Evolutionary conservation across 768 basidiomycete species (phyloP), one percentile per base, ranked within the genome.

Genomic region (Roridomyces roridus): DNA sequence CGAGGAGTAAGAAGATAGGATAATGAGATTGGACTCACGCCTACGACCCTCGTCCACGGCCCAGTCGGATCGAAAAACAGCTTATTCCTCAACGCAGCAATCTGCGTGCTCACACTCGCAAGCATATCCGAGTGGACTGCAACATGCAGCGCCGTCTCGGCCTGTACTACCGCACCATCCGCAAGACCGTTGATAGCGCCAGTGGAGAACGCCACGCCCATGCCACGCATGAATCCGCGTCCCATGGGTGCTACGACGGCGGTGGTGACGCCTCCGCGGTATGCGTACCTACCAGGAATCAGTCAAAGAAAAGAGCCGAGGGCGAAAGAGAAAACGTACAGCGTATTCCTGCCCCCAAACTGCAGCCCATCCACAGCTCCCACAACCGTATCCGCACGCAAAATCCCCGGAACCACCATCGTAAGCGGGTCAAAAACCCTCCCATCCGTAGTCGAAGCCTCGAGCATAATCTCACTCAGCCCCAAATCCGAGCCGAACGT

Each of bases 261-360:
- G 1, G 79, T 81, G 2, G 91, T 91, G 3, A 95, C 88, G 4
- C 93, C 92, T 7, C 79, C 72, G 18, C 84, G 84, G 65, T 92
- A 90, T 0, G 92, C 90, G 36, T 90, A 66, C 28, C 91, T 93
- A 17, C 52, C 40, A 48, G 39, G 58, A 20, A 17, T 12, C 4
- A 51, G 60, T 24, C 20, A 45, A 17, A 15, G 26, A 26, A 4
- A 35, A 36, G 46, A 50, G 25, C 44, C 40, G 65, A 76, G 48
- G 25, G 45, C 40, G 65, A 76, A 60, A 46, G 41, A 46, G 18
- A 42, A 24, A 8, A 71, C 83, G 60, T 42, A 82, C 84, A 84
- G 53, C 18, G 77, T 72, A 66, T 84, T 78, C 44, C 84, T 71
- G 18, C 84, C 73, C 25, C 72, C 77, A 47, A 84, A 89, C 53